phyloP scores from a whole-genome alignment of 306 rosid species.

The Quercus engelmannii region DNA sequence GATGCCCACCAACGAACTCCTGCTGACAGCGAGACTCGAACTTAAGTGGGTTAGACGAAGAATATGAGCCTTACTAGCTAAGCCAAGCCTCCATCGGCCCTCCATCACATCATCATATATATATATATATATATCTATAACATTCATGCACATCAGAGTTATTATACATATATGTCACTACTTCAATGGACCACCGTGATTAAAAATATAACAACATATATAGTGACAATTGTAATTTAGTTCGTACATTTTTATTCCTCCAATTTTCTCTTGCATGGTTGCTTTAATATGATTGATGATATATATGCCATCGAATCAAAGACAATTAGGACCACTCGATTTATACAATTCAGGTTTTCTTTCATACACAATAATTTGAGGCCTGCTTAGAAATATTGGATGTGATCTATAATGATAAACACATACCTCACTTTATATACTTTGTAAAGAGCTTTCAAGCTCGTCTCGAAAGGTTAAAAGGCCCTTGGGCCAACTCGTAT shows the following conservation, averaged over 20 bases:
- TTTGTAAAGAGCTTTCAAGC: constrained; percentile 26
- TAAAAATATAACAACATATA: constrained; percentile 4
- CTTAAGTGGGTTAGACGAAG: too few species aligned
- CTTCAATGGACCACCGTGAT: constrained; percentile 46
- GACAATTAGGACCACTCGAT: constrained; percentile 38
- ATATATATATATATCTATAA: constrained; percentile 23
- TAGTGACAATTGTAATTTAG: constrained; percentile 34
- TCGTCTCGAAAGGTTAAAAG: neutral
- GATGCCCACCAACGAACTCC: too few species aligned
- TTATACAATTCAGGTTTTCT: constrained; percentile 17
- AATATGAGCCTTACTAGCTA: too few species aligned
- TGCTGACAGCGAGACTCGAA: too few species aligned
- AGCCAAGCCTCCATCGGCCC: neutral
- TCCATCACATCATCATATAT: constrained; percentile 29
- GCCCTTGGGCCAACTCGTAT: too few species aligned
- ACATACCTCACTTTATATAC: constrained; percentile 2
- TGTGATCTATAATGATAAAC: neutral
- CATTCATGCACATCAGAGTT: constrained; percentile 10
- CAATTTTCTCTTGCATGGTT: constrained; percentile 39
- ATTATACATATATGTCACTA: constrained; percentile 3
- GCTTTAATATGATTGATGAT: constrained; percentile 26
- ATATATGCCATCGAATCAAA: constrained; percentile 21
- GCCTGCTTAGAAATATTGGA: constrained; percentile 7
- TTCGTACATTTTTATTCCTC: constrained; percentile 24
- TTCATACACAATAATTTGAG: neutral